phyloP scores from a whole-genome alignment of 441 rosid genomes.

The Flueggea neowawraea region DNA sequence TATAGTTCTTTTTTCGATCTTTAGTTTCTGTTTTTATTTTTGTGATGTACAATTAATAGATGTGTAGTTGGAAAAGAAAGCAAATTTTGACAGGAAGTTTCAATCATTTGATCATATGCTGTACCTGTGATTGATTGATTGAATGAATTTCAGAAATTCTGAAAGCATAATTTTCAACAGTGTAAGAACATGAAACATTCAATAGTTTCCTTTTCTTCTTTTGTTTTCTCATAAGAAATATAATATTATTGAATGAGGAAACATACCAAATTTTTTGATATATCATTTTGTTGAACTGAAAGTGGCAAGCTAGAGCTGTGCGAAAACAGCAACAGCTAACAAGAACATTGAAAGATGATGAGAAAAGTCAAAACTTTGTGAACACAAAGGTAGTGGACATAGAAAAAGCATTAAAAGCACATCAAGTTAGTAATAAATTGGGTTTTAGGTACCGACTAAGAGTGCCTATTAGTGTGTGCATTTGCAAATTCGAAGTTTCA shows the following conservation, averaged over 20 bases:
- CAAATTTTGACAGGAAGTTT: constrained; percentile 9
- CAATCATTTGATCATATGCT: constrained; percentile 1
- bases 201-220: too few species aligned
- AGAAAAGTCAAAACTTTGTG: neutral
- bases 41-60: constrained; percentile 20
- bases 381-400: neutral
- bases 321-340: too few species aligned
- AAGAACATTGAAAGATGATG: neutral
- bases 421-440: neutral
- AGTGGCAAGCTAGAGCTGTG: too few species aligned
- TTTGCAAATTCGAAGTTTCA: too few species aligned
- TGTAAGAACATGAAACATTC: too few species aligned
- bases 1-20: constrained; percentile 5
- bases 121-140: too few species aligned
- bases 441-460: too few species aligned
- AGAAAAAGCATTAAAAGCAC: neutral
- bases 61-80: constrained; percentile 7
- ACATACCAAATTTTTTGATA: too few species aligned
- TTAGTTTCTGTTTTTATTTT: neutral
- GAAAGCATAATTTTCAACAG: neutral
- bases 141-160: neutral
- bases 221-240: too few species aligned
- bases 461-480: too few species aligned
- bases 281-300: too few species aligned
- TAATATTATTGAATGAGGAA: too few species aligned